Evolutionary conservation across 371 early-diverging fungal genomes (phyloP).

Genomic region (Nematocida sp.): DNA sequence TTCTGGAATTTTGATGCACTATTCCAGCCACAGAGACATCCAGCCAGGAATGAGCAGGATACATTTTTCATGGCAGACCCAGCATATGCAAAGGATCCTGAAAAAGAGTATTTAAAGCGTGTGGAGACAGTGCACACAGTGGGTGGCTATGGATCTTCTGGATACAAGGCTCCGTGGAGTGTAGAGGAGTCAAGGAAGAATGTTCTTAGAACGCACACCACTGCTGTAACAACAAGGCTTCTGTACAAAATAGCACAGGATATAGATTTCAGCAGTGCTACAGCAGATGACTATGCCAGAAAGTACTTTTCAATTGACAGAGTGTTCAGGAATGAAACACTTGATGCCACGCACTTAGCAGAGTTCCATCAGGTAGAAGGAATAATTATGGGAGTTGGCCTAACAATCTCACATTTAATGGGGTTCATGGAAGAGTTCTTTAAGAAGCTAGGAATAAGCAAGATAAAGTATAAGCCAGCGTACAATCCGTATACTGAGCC

Average conservation of each 20-base stretch:
- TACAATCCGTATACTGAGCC: slow-evolving; percentile 99
- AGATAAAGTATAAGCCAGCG: slow-evolving; percentile 97
- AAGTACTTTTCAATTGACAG: slow-evolving; percentile 98
- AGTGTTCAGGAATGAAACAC: slow-evolving; percentile 96
- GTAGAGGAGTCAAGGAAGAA: slow-evolving; percentile 87
- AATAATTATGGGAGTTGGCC: slow-evolving; percentile 86
- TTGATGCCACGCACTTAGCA: slow-evolving; percentile 98
- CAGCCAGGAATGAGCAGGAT: slow-evolving; percentile 96
- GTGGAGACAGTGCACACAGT: slow-evolving; percentile 85
- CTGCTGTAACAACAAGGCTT: slow-evolving; percentile 86
- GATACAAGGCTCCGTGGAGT: slow-evolving; percentile 87
- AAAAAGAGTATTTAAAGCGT: slow-evolving; percentile 79
- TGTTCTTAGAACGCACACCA: slow-evolving; percentile 96
- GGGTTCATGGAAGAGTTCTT: slow-evolving; percentile 93
- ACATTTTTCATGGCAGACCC: slow-evolving; percentile 87
- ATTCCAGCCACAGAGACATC: slow-evolving; percentile 98
- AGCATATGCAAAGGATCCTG: slow-evolving; percentile 74
- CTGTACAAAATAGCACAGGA: slow-evolving; percentile 84
- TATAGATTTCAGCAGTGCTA: slow-evolving; percentile 63
- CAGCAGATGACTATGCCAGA: slow-evolving; percentile 73
- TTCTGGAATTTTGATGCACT: slow-evolving; percentile 99
- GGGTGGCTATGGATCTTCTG: slow-evolving; percentile 93
- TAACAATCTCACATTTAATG: slow-evolving; percentile 92
- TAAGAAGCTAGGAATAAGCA: slow-evolving; percentile 86
- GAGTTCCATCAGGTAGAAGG: slow-evolving; percentile 99